Conservation (phyloP, 495 filamentous ascomycete species). For the Lasiosphaeriaceae sp. region DNA sequence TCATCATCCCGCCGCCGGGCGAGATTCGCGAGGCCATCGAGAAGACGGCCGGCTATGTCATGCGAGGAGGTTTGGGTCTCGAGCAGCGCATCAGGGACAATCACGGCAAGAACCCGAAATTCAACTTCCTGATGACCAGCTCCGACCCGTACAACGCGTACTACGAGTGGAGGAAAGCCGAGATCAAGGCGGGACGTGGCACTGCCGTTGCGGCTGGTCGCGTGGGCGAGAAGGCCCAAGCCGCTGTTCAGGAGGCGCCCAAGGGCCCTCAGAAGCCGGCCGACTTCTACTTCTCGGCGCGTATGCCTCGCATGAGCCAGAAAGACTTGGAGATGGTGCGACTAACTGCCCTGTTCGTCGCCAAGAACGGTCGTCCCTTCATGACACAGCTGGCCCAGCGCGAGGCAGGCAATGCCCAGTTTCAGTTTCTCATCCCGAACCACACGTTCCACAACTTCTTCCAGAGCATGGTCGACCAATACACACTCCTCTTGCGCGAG, state of each 20-base stretch:
- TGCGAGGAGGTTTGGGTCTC: conserved; percentile 75
- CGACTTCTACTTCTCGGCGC: conserved; percentile 88
- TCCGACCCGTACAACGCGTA: conserved; percentile 83
- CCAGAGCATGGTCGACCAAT: conserved; percentile 86
- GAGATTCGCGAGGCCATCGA: conserved; percentile 75
- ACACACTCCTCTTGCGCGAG: conserved; percentile 72
- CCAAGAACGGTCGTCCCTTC: conserved; percentile 84
- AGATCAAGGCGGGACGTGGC: conserved; percentile 80
- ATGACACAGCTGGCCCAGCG: conserved; percentile 83
- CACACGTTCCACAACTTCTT: conserved; percentile 96
- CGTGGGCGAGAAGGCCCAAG: conserved; percentile 54
- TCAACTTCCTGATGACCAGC: conserved; percentile 75
- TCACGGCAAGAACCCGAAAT: conserved; percentile 80
- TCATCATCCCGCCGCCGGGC: conserved; percentile 74
- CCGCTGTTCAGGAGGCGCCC: conserved; percentile 55
- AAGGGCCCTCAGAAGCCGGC: conserved; percentile 84
- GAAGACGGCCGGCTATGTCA: conserved; percentile 94
- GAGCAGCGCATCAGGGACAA: conserved; percentile 88
- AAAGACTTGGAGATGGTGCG: conserved; percentile 92
- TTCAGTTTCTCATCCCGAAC: conserved; percentile 93
- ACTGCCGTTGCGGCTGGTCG: conserved; percentile 77
- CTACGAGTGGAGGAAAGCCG: conserved; percentile 84
- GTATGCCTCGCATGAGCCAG: conserved; percentile 95
- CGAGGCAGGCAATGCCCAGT: conserved; percentile 89
- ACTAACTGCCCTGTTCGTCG: conserved; percentile 84